Conservation (phyloP, 257 asterid species). For the Penstemon davidsonii region DNA sequence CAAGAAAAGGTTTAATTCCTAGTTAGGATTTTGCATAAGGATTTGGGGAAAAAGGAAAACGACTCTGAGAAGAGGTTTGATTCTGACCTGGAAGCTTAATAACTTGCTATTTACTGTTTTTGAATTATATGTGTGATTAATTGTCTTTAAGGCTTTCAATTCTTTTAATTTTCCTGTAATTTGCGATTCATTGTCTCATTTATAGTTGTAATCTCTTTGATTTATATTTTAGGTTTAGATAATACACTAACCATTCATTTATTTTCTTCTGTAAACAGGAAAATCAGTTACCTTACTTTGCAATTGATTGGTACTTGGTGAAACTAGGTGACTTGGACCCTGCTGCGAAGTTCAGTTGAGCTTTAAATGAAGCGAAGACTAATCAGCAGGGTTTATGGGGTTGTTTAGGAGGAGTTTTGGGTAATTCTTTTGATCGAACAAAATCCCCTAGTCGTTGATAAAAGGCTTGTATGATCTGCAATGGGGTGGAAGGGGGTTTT, state of each 20-base stretch:
- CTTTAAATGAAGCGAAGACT: neutral
- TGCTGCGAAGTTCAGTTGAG: neutral
- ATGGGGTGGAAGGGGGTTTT: slow-evolving; percentile 72
- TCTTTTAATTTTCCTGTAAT: neutral
- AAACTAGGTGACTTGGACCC: slow-evolving; percentile 7
- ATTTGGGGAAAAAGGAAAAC: slow-evolving; percentile 17
- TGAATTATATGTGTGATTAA: neutral
- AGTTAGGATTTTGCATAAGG: slow-evolving; percentile 16
- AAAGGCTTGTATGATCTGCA: slow-evolving; percentile 32
- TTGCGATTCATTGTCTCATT: neutral
- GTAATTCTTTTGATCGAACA: slow-evolving; percentile 20
- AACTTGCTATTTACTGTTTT: neutral
- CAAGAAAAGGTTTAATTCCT: neutral
- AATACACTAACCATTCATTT: too few species aligned
- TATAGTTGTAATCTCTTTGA: slow-evolving; percentile 2
- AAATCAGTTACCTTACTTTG: neutral
- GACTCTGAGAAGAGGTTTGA: slow-evolving; percentile 24
- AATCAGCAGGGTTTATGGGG: slow-evolving; percentile 9
- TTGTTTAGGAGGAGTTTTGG: neutral
- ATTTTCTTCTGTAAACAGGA: slow-evolving; percentile 14
- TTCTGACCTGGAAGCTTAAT: slow-evolving; percentile 10
- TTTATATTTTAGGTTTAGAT: too few species aligned
- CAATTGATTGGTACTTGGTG: neutral
- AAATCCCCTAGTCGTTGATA: slow-evolving; percentile 25
- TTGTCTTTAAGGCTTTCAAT: neutral